Percentiles rank a stretch among this genome's conserved stretches.
Evolutionary conservation across 257 asterid species (phyloP).

Genomic region (Solanum gandarillasii): DNA sequence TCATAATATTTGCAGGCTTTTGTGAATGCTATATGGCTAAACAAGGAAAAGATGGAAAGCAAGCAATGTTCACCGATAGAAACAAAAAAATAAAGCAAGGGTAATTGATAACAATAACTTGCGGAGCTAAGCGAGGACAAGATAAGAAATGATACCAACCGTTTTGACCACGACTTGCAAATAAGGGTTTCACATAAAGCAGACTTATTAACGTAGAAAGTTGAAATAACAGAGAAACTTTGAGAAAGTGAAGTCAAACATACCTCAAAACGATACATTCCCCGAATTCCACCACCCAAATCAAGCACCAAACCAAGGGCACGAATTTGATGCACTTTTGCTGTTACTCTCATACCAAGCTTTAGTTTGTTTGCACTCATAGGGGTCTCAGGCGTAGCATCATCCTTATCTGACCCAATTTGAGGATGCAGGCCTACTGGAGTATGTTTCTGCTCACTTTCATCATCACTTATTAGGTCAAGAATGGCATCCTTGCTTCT

Average conservation of each 20-base stretch:
- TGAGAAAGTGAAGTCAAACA: not conserved
- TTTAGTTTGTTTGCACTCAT: constrained; percentile 52
- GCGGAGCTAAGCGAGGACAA: not conserved
- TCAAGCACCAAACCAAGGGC: constrained; percentile 84
- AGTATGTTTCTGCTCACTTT: not conserved
- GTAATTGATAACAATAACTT: not conserved
- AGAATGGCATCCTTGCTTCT: not conserved
- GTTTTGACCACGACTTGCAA: not conserved
- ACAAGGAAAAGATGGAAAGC: not conserved
- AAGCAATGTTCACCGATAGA: not conserved
- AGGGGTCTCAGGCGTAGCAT: constrained; percentile 19
- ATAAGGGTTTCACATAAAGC: not conserved
- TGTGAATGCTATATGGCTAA: not conserved
- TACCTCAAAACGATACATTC: constrained; percentile 91
- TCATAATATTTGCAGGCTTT: not conserved
- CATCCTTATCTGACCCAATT: constrained; percentile 6
- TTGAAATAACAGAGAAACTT: not conserved
- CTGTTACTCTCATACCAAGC: constrained; percentile 60
- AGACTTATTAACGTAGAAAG: not conserved
- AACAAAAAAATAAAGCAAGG: not conserved
- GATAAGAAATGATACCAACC: not conserved
- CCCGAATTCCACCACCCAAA: constrained; percentile 70
- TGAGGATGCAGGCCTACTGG: not conserved
- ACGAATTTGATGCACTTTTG: constrained; percentile 80
- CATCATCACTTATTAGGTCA: constrained; percentile 3